These are phyloP conservation scores for Oehlia diaphana DNA, from an alignment of 192 early-diverging fungal genomes.

Conservation along the genomic window DNA sequence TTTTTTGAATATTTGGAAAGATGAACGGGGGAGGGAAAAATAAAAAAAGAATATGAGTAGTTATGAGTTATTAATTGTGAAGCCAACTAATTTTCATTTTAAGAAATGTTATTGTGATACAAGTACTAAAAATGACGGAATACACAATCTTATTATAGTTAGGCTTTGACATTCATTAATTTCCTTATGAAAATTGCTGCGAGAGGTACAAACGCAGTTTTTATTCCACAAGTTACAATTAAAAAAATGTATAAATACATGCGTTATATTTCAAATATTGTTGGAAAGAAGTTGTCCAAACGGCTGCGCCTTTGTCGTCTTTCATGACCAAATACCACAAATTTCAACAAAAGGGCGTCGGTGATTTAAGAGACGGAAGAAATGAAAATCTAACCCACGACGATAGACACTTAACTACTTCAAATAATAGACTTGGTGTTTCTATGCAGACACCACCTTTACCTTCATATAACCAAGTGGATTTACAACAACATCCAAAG, in stretches of 20 bases:
- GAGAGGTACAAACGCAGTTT: not conserved
- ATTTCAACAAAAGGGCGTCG: not conserved
- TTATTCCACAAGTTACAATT: no score
- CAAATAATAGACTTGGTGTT: not conserved
- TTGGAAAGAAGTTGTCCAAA: not conserved
- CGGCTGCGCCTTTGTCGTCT: not conserved
- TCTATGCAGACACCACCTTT: not conserved
- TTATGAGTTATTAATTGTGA: not conserved
- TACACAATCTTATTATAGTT: not conserved
- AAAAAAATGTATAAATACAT: no score
- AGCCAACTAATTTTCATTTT: not conserved
- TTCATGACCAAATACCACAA: not conserved
- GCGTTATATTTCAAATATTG: not conserved
- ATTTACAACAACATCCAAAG: no score
- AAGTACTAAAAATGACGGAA: not conserved
- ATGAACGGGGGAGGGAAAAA: no score
- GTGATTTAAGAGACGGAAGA: not conserved
- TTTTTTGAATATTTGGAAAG: no score
- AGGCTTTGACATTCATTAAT: not conserved
- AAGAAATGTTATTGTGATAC: not conserved
- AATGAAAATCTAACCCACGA: not conserved
- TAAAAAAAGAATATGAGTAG: no score
- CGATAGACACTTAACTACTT: not conserved
- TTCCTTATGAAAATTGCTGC: not conserved
- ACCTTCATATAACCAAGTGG: no score